Evolutionary conservation across 345 rosid genomes (phyloP), one percentile per base, ranked within the genome.

Genomic region (Citrus mangshanensis): DNA sequence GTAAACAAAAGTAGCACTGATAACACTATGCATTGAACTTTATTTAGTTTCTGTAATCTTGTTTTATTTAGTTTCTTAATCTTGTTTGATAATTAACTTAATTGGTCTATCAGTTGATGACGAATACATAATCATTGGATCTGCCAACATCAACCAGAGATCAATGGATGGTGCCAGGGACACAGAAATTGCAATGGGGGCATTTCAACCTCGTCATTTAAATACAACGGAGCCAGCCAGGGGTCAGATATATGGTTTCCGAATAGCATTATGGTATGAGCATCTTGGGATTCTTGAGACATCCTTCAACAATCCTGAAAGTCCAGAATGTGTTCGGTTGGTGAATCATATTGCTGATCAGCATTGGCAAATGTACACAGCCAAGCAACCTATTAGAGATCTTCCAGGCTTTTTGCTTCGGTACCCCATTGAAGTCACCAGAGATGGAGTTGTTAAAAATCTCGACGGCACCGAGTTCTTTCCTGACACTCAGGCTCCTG

Each of bases 131-230:
- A 90, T 93, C 72, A 77, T 93, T 22, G 98, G 98, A 79, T 95
- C 98, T 3, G 96, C 98, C 6, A 95, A 95, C 86, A 90, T 95
- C 68, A 95, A 95, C 80, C 95, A 95, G 84, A 88, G 98, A 54
- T 95, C 98, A 63, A 90, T 95, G 97, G 97, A 91, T 55, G 98
- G 98, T 8, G 90, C 80, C 37, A 82, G 97, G 68, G 97, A 95
- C 84, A 78, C 97, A 1, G 98, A 93, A 84, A 90, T 95, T 1
- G 97, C 96, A 5, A 93, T 95, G 90, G 98, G 97, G 40, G 98
- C 91, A 54, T 93, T 84, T 80, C 98, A 95, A 40, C 98, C 97
- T 4, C 58, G 82, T 34, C 89, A 89, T 87, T 55, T 95, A 42
- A 85, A 84, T 22, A 65, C 81, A 2, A 38, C 27, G 7, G 3